These are phyloP conservation scores for Yamadazyma kanchanaburiensis DNA, from an alignment of 1,139 yeast species.

Conservation along the genomic window DNA sequence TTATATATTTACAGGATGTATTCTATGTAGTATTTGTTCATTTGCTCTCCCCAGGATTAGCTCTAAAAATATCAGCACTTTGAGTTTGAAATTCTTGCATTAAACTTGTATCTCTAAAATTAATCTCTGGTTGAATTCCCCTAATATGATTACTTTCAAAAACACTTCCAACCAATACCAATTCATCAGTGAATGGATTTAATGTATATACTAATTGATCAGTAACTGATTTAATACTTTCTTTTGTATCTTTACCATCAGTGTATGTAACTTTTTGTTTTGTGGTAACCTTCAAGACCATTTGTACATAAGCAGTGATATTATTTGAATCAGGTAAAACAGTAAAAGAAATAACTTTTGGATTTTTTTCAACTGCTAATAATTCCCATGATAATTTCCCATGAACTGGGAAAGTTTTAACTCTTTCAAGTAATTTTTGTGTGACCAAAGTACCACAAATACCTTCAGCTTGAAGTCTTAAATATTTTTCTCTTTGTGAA, in stretches of 20 bases:
- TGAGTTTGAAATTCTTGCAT: slow-evolving; percentile 25
- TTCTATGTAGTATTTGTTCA: too few relatives aligned
- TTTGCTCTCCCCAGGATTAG: too few relatives aligned
- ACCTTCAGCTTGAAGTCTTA: slow-evolving; percentile 30
- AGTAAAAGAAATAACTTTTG: slow-evolving; percentile 65
- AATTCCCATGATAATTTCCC: slow-evolving; percentile 74
- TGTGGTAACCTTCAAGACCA: slow-evolving; percentile 73
- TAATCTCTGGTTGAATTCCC: slow-evolving; percentile 30
- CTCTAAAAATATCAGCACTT: slow-evolving; percentile 31
- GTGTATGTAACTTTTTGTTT: slow-evolving; percentile 61
- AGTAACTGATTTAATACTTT: slow-evolving; percentile 55
- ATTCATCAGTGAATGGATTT: slow-evolving; percentile 66
- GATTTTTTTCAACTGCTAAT: slow-evolving; percentile 62
- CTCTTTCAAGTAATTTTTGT: slow-evolving; percentile 26
- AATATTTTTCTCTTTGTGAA: slow-evolving; percentile 24
- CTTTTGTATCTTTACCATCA: slow-evolving; percentile 32
- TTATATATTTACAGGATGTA: slow-evolving; percentile 2
- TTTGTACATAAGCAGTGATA: slow-evolving; percentile 66
- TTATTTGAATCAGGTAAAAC: slow-evolving; percentile 64
- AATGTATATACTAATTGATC: slow-evolving; percentile 77
- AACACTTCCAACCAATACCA: slow-evolving; percentile 73
- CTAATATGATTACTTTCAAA: slow-evolving; percentile 60
- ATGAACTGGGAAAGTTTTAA: slow-evolving; percentile 50
- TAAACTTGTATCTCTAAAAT: slow-evolving; percentile 19
- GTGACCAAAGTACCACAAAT: slow-evolving; percentile 32